phyloP scores from a whole-genome alignment of 371 early-diverging fungal genomes.

The Smittium mucronatum region DNA sequence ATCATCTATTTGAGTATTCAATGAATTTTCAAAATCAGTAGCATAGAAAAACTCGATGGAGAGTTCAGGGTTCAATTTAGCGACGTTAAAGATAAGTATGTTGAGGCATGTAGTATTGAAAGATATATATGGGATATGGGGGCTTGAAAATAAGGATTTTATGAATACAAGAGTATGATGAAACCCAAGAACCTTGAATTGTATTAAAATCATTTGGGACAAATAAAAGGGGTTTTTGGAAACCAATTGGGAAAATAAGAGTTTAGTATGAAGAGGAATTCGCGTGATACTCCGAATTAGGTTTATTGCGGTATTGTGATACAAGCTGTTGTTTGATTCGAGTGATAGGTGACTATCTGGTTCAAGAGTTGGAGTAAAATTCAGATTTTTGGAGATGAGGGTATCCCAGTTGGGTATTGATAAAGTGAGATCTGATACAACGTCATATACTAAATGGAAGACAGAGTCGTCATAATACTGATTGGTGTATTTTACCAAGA shows the following conservation, averaged over 20 bases:
- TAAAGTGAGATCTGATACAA: not conserved
- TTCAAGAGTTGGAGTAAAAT: not conserved
- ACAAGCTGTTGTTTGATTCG: not conserved
- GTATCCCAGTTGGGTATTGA: not conserved
- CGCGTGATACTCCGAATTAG: not conserved
- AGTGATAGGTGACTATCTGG: not conserved
- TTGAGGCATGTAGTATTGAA: not conserved
- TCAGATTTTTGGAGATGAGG: not conserved
- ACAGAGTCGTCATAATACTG: not conserved
- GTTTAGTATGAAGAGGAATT: not conserved
- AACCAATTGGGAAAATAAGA: not conserved
- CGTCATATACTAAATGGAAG: not conserved
- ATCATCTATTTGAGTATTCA: too few species aligned
- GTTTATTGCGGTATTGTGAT: not conserved
- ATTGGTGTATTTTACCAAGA: not conserved
- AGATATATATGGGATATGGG: not conserved
- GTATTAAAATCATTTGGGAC: not conserved
- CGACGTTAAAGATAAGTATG: not conserved
- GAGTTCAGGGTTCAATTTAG: not conserved
- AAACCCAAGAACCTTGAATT: not conserved
- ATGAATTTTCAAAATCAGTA: too few species aligned
- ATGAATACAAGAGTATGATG: not conserved
- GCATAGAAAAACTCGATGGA: not conserved
- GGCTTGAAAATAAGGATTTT: not conserved
- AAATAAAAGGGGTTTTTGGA: not conserved